Conservation (phyloP, 371 early-diverging fungal genomes). For the Mucor lusitanicus region DNA sequence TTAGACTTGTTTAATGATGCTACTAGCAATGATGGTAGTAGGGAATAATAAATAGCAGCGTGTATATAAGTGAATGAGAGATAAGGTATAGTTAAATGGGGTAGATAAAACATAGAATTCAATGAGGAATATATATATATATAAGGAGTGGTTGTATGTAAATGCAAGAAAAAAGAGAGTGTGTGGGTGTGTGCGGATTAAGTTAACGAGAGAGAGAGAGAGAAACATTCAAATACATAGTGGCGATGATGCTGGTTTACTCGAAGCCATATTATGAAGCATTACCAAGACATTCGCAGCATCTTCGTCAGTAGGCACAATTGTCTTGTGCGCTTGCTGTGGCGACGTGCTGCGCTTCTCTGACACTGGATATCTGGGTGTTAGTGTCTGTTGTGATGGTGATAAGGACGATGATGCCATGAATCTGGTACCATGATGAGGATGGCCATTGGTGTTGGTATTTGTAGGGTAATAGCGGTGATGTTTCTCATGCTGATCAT, state of each 20-base stretch:
- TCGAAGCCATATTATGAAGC: slow-evolving; percentile 27
- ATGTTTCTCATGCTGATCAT: slow-evolving; percentile 13
- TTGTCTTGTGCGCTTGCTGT: slow-evolving; percentile 1
- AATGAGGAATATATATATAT: too few relatives aligned
- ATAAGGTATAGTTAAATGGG: too few relatives aligned
- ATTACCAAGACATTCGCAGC: slow-evolving; percentile 45
- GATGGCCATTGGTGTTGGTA: background rate
- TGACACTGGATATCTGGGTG: slow-evolving; percentile 26
- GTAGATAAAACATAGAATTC: too few relatives aligned
- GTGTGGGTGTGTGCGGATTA: background rate
- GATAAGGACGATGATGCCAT: background rate
- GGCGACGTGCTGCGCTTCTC: slow-evolving; percentile 44
- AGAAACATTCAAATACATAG: slow-evolving; percentile 7
- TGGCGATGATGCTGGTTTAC: background rate
- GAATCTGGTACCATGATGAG: background rate
- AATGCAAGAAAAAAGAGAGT: background rate
- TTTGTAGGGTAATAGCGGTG: slow-evolving; percentile 39
- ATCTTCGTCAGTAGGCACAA: slow-evolving; percentile 25
- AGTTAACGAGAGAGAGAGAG: too few relatives aligned
- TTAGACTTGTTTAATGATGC: slow-evolving; percentile 20
- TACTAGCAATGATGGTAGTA: background rate
- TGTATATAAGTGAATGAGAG: too few relatives aligned
- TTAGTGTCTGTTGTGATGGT: slow-evolving; percentile 1
- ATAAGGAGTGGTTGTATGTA: background rate
- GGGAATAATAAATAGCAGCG: too few relatives aligned